Base-by-base conservation (phyloP, 805 yeast species). In the Yamadazyma ubonensis region DNA sequence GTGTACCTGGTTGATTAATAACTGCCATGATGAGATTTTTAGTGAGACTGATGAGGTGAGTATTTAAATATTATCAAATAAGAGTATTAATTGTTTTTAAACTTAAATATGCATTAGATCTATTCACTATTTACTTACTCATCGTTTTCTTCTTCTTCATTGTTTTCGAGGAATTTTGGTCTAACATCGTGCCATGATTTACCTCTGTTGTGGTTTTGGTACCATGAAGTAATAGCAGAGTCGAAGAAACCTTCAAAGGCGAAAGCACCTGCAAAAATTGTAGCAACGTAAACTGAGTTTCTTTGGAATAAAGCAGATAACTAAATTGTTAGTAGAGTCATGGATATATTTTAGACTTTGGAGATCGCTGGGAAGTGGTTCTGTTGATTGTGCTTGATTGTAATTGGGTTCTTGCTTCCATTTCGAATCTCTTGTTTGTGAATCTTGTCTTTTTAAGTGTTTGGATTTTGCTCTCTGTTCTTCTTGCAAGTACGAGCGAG, bases 1-100 rank as follows among this genome's bases (percentile, higher is more conserved):
- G 96, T 26, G 86, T 81, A 11, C 81, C 76, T 2, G 99, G 99
- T 63, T 93, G 98, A 49, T 83, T 81, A 45, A 90, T 88, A 3
- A 65, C 61, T 8, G 58, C 71, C 72, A 67, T 66, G 23, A 29
- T 25, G 29, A 30, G n/a, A 12, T 9, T 12, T 12, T 23, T 16
- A 32, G 35, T 21, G 35, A 20, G 35, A 32, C 12, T 33, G 29
- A 33, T 18, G 21, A 32, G n/a, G n/a, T 23, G 9, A 10, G n/a
- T 23, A 12, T 10, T 23, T 23, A 6, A 10, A 12, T 23, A 23
- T 6, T 23, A n/a, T n/a, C n/a, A n/a, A n/a, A n/a, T n/a, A n/a
- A n/a, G n/a, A n/a, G n/a, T n/a, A n/a, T n/a, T n/a, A n/a, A n/a
- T n/a, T n/a, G n/a, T n/a, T n/a, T 23, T 12, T 23, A 10, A 23